Conservation (phyloP, 495 filamentous ascomycete species). For the Podospora sp. region DNA sequence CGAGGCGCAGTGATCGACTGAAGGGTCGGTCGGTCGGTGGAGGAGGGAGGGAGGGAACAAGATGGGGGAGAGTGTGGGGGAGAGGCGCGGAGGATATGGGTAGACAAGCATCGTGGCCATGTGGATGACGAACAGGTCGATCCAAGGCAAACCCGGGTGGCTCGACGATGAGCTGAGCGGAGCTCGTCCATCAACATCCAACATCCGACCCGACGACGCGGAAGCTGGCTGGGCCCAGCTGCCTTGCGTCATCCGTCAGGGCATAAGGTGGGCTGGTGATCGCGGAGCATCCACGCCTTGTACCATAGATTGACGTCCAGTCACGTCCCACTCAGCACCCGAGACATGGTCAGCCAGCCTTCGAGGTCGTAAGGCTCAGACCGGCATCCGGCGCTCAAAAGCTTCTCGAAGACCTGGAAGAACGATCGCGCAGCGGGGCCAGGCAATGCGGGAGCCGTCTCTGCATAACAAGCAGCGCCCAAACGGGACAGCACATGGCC, state of each 20-base stretch:
- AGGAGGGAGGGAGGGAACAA: constrained; percentile 11
- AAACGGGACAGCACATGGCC: constrained; percentile 7
- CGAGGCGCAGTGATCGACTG: constrained; percentile 19
- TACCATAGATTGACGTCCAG: constrained; percentile 20
- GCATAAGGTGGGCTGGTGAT: constrained; percentile 24
- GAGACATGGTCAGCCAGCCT: constrained; percentile 21
- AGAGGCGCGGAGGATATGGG: constrained; percentile 23
- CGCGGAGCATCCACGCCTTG: constrained; percentile 19
- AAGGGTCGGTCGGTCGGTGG: constrained; percentile 17
- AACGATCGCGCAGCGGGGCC: constrained; percentile 15
- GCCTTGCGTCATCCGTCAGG: constrained; percentile 19
- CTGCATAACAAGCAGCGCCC: constrained; percentile 19
- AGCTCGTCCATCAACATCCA: neutral
- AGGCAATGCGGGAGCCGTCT: constrained; percentile 19
- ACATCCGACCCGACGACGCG: neutral
- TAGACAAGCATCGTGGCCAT: constrained; percentile 1
- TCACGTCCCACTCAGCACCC: constrained; percentile 17
- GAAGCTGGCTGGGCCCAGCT: neutral
- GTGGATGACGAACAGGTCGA: constrained; percentile 10
- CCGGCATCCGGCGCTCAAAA: constrained; percentile 29
- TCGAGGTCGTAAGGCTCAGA: constrained; percentile 23
- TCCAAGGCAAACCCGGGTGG: constrained; percentile 9
- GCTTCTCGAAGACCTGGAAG: constrained; percentile 28
- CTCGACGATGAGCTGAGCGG: constrained; percentile 20
- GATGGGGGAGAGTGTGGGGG: constrained; percentile 16